phyloP scores from a whole-genome alignment of 257 asterid genomes.

The Solanum okadae region DNA sequence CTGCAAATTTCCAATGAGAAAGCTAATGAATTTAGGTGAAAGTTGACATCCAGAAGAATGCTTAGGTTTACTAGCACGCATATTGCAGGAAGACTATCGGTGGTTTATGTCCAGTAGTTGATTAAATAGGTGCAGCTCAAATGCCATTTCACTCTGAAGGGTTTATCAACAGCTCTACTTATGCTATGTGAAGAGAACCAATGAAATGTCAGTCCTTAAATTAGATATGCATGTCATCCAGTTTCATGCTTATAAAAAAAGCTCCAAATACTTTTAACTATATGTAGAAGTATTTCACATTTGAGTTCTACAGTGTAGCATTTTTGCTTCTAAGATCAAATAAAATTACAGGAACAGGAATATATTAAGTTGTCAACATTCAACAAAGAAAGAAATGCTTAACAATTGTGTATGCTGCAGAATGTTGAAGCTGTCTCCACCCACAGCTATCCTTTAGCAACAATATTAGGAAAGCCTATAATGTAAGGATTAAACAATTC shows the following conservation, averaged over 20 bases:
- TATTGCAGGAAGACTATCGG: background rate
- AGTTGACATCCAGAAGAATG: background rate
- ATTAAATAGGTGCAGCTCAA: background rate
- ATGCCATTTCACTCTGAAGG: background rate
- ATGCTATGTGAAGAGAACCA: background rate
- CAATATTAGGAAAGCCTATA: background rate
- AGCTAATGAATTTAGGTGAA: background rate
- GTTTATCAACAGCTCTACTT: background rate
- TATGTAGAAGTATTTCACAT: background rate
- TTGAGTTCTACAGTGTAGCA: background rate
- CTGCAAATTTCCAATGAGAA: conserved; percentile 28
- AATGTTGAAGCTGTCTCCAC: background rate
- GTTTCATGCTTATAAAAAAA: background rate
- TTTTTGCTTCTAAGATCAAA: background rate
- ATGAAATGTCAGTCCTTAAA: background rate
- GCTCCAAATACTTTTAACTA: background rate
- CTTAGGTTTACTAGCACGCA: background rate
- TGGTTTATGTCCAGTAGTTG: background rate
- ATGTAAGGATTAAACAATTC: background rate
- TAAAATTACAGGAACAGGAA: background rate
- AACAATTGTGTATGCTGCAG: background rate
- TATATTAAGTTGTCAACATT: background rate
- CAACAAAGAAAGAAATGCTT: background rate
- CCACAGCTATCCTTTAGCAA: background rate
- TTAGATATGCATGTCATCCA: background rate